phyloP scores from a whole-genome alignment of 805 yeast genomes.

The Kodamaea fukazawae region DNA sequence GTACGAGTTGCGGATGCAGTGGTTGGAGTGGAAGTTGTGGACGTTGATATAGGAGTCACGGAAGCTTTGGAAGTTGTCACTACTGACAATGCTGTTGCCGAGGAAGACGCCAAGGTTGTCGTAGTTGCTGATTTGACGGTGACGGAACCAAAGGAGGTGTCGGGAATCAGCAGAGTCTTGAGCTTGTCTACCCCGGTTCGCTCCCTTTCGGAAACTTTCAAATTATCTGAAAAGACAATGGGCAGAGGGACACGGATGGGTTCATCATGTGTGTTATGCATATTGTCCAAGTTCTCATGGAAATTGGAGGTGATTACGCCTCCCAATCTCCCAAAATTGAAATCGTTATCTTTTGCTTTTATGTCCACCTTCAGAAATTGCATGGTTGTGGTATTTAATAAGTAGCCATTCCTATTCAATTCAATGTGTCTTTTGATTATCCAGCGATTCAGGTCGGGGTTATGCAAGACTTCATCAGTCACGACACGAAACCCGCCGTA shows the following conservation, averaged over 20 bases:
- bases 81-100: too few species aligned
- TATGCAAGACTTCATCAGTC: slow-evolving; percentile 22
- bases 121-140: too few species aligned
- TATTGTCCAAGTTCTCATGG: slow-evolving; percentile 12
- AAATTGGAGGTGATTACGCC: slow-evolving; percentile 27
- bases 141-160: too few species aligned
- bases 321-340: slow-evolving; percentile 30
- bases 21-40: not conserved
- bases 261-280: slow-evolving; percentile 1
- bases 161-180: too few species aligned
- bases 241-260: slow-evolving; percentile 19
- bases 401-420: slow-evolving; percentile 53
- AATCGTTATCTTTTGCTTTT: slow-evolving; percentile 16
- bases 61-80: too few species aligned
- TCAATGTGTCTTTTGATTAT: slow-evolving; percentile 40
- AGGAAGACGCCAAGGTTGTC: too few species aligned
- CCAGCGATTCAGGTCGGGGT: slow-evolving; percentile 31
- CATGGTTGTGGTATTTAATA: slow-evolving; percentile 52
- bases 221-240: slow-evolving; percentile 16
- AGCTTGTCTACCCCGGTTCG: too few species aligned
- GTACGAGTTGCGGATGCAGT: not conserved
- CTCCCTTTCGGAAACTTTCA: not conserved
- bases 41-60: too few species aligned
- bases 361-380: slow-evolving; percentile 46
- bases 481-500: slow-evolving; percentile 66